Conservation (phyloP, 371 early-diverging fungal genomes). For the Mucor piriformis region DNA sequence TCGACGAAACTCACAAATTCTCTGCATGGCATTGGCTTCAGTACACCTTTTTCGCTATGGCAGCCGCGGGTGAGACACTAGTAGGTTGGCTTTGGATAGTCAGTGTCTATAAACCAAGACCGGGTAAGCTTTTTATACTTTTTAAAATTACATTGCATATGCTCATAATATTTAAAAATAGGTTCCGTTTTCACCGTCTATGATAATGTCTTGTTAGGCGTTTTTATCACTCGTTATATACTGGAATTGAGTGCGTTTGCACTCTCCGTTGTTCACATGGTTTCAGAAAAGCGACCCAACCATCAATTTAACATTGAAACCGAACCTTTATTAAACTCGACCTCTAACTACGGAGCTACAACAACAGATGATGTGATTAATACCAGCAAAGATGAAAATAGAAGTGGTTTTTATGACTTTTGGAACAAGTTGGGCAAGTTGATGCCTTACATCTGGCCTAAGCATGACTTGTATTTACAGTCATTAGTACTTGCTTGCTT, state of each 20-base stretch:
- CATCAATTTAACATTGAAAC: slow-evolving; percentile 8
- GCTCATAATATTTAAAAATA: background rate
- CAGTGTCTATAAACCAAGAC: slow-evolving; percentile 34
- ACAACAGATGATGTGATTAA: background rate
- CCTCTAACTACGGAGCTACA: slow-evolving; percentile 24
- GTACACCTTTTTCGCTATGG: slow-evolving; percentile 43
- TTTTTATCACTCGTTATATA: slow-evolving; percentile 42
- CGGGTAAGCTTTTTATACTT: slow-evolving; percentile 25
- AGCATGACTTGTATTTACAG: slow-evolving; percentile 63
- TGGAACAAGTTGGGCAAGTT: slow-evolving; percentile 62
- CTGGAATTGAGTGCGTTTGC: slow-evolving; percentile 22
- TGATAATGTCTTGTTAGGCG: slow-evolving; percentile 33
- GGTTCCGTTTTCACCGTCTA: slow-evolving; percentile 35
- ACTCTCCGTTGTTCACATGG: slow-evolving; percentile 35
- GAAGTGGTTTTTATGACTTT: slow-evolving; percentile 48
- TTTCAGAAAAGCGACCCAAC: slow-evolving; percentile 20
- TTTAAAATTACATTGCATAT: background rate
- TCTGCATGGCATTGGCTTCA: slow-evolving; percentile 52
- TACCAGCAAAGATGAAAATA: slow-evolving; percentile 13
- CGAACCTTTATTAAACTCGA: slow-evolving; percentile 11
- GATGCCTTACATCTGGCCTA: slow-evolving; percentile 89
- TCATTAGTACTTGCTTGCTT: slow-evolving; percentile 72
- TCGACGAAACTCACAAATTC: slow-evolving; percentile 42
- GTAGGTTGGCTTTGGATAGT: slow-evolving; percentile 48
- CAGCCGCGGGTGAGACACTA: slow-evolving; percentile 35